These are phyloP conservation scores for Claviceps africana DNA, from an alignment of 2,329 filamentous ascomycete species.

Conservation along the genomic window DNA sequence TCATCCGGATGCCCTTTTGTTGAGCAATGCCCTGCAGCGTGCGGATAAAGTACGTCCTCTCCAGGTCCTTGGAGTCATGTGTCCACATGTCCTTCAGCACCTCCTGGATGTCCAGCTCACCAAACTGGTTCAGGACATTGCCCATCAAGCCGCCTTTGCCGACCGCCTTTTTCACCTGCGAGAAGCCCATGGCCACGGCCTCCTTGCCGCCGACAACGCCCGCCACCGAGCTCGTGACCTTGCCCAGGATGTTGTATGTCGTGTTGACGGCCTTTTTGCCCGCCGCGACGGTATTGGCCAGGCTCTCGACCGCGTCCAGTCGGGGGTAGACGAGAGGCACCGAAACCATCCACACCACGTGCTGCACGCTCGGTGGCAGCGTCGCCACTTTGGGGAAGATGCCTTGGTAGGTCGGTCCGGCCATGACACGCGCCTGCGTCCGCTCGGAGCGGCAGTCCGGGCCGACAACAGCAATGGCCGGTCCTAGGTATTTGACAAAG, in stretches of 20 bases:
- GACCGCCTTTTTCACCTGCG: constrained; percentile 88
- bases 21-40: constrained; percentile 91
- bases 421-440: constrained; percentile 82
- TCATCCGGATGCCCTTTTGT: constrained; percentile 92
- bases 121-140: constrained; percentile 87
- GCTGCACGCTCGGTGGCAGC: constrained; percentile 82
- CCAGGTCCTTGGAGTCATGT: constrained; percentile 92
- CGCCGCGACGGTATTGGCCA: constrained; percentile 81
- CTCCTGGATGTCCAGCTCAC: constrained; percentile 87
- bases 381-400: constrained; percentile 91
- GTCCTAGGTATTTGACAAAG: constrained; percentile 92
- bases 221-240: constrained; percentile 86
- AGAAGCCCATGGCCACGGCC: constrained; percentile 83
- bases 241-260: constrained; percentile 90
- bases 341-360: constrained; percentile 91
- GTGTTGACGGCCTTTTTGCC: constrained; percentile 95
- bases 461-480: constrained; percentile 77
- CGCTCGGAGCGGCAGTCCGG: constrained; percentile 86
- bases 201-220: constrained; percentile 92
- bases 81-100: constrained; percentile 96
- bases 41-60: constrained; percentile 89
- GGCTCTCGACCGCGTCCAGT: constrained; percentile 77
- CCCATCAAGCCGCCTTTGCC: constrained; percentile 95
- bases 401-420: constrained; percentile 91
- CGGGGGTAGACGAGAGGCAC: constrained; percentile 85